A percentile compares a stretch with the other conserved stretches of the same genome.
phyloP scores from a whole-genome alignment of 2,329 filamentous ascomycete genomes.

The Malbranchea zuffiana region DNA sequence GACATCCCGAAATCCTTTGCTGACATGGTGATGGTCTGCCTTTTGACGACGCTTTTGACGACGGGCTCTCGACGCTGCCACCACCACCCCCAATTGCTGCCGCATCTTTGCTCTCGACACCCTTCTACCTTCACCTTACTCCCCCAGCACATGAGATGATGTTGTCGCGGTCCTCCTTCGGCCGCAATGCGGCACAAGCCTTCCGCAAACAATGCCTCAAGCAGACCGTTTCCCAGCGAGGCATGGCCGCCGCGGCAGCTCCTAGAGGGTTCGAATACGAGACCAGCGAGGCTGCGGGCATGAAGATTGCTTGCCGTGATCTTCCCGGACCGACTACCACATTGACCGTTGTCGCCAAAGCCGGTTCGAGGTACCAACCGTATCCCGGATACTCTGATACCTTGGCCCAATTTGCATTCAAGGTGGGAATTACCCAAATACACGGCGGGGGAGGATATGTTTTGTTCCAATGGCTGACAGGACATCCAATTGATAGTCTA shows the following conservation, averaged over 20 bases:
- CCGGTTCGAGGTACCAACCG: constrained; percentile 84
- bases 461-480: constrained; percentile 9
- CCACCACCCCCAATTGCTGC: constrained; percentile 26
- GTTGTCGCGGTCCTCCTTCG: constrained; percentile 57
- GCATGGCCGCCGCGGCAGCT: constrained; percentile 54
- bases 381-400: constrained; percentile 81
- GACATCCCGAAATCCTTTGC: not conserved
- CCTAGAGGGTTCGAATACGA: constrained; percentile 77
- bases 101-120: too few relatives aligned
- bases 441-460: not conserved
- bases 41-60: too few relatives aligned
- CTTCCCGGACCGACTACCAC: constrained; percentile 79
- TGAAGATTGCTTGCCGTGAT: constrained; percentile 90
- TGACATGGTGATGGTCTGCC: too few relatives aligned
- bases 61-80: constrained; percentile 20
- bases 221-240: constrained; percentile 45
- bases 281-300: constrained; percentile 68
- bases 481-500: constrained; percentile 51
- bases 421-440: constrained; percentile 48
- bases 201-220: constrained; percentile 51
- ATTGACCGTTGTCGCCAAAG: constrained; percentile 84
- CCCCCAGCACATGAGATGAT: constrained; percentile 46
- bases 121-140: constrained; percentile 35
- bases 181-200: constrained; percentile 53
- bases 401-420: constrained; percentile 93